Evolutionary conservation across 1,284 basidiomycete species (phyloP), one percentile per base, ranked within the genome.

Genomic region (Ceratobasidium sp.): DNA sequence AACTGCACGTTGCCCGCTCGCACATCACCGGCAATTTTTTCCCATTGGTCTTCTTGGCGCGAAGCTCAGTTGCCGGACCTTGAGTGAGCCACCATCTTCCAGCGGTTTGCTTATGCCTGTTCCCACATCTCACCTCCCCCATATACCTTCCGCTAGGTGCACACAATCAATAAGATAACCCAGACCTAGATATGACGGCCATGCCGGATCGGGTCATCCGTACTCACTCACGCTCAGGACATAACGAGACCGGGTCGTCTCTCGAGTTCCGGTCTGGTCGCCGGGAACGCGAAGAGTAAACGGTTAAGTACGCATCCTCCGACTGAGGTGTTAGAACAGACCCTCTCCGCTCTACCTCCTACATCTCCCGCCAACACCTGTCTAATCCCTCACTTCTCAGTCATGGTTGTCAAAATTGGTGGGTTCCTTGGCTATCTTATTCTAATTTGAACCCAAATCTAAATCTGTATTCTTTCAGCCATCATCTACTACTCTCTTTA

Each of bases 371-470:
- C 39, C 53, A 28, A 28, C 40, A 49, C 56, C 71, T 60, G 56
- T 73, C 55, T 39, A 64, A 15, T 40, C 28, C 73, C 63, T 28
- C 13, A 46, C 3, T 44, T 49, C 46, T 73, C 60, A n/a, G 60
- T 46, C 61, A 79, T 79, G 78, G 64, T 67, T n/a, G 75, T 68
- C 53, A 77, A 77, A 53, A 77, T 77, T 40, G 75, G 64, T 55
- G 64, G 68, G 64, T 68, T 77, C 75, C 68, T 60, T 76, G 51
- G 20, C 20, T 26, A 18, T 18, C 18, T 51, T 15, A 23, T 3
- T 33, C 13, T 26, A 51, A 55, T 67, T 39, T 18, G 18, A n/a
- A 46, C 66, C 18, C 68, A 66, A 60, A 63, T 64, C 77, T 77
- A 68, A 69, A 67, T 51, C 72, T 76, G n/a, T n/a, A n/a, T n/a